Conservation (phyloP, 2,329 filamentous ascomycete genomes). For the Eutypa lata region DNA sequence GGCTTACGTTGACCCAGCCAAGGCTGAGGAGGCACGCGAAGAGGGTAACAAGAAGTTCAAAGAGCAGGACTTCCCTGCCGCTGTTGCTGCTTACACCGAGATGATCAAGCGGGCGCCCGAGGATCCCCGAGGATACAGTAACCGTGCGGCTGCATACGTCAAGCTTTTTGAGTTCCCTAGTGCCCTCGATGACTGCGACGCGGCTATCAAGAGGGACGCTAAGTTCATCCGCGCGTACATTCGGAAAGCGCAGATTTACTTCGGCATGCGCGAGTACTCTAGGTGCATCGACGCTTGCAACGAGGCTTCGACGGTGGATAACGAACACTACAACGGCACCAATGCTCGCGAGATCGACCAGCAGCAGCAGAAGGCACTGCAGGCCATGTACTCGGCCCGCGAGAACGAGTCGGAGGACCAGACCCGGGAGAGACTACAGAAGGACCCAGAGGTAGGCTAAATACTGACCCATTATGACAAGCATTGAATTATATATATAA, state of each 20-base stretch:
- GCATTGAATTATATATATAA: conserved; percentile 1
- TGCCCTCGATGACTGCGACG: conserved; percentile 87
- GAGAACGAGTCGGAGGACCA: conserved; percentile 96
- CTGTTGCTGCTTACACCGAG: conserved; percentile 90
- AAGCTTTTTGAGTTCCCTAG: conserved; percentile 95
- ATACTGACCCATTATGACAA: neutral
- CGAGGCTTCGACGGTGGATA: conserved; percentile 75
- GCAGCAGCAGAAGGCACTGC: conserved; percentile 88
- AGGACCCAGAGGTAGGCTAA: conserved; percentile 78
- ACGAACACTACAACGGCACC: conserved; percentile 63
- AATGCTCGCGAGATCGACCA: conserved; percentile 90
- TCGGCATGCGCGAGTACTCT: conserved; percentile 97
- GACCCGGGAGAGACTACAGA: conserved; percentile 85
- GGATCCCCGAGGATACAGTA: conserved; percentile 92
- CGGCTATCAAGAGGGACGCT: conserved; percentile 84
- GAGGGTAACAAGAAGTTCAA: conserved; percentile 97
- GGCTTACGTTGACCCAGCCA: conserved; percentile 83
- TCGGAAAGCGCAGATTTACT: conserved; percentile 91
- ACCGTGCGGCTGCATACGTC: conserved; percentile 93
- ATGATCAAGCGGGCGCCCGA: conserved; percentile 95
- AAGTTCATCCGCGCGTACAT: conserved; percentile 96
- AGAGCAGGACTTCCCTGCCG: conserved; percentile 89
- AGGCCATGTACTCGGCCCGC: conserved; percentile 83
- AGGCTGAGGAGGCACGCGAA: conserved; percentile 93
- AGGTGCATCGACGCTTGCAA: conserved; percentile 87